These are phyloP conservation scores for Cercis canadensis DNA, from an alignment of 306 rosid species.

Conservation along the genomic window DNA sequence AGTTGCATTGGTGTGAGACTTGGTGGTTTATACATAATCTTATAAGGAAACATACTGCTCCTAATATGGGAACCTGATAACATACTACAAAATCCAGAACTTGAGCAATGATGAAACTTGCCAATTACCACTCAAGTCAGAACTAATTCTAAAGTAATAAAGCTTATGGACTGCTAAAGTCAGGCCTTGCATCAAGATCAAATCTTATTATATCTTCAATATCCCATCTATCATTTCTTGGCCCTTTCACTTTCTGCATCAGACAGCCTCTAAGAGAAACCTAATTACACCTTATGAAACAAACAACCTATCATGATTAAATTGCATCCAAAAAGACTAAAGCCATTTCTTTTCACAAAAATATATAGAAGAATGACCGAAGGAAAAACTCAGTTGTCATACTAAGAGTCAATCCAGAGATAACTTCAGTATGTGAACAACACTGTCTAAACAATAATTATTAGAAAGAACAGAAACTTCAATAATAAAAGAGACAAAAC, in stretches of 20 bases:
- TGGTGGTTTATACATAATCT: background rate
- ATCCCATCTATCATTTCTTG: no score
- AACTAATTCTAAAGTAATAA: background rate
- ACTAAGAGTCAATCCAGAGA: background rate
- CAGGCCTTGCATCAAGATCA: background rate
- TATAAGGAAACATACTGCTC: background rate
- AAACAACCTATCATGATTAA: no score
- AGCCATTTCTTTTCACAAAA: no score
- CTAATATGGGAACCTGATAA: background rate
- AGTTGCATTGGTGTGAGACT: background rate
- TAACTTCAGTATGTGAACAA: background rate
- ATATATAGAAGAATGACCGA: background rate
- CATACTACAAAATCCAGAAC: background rate
- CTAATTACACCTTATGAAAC: no score
- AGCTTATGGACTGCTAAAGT: background rate
- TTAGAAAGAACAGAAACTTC: background rate
- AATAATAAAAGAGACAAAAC: conserved; percentile 35
- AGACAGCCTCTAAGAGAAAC: no score
- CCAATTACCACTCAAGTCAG: background rate
- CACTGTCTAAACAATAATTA: background rate
- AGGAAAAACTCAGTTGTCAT: background rate
- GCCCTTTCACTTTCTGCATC: no score
- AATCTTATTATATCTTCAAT: background rate
- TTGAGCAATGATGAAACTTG: background rate
- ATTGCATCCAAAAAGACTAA: no score